A percentile compares a stretch with the other conserved stretches of the same genome.
Conservation (phyloP, 176 grass and related monocot species). For the Neostapfia colusana region DNA sequence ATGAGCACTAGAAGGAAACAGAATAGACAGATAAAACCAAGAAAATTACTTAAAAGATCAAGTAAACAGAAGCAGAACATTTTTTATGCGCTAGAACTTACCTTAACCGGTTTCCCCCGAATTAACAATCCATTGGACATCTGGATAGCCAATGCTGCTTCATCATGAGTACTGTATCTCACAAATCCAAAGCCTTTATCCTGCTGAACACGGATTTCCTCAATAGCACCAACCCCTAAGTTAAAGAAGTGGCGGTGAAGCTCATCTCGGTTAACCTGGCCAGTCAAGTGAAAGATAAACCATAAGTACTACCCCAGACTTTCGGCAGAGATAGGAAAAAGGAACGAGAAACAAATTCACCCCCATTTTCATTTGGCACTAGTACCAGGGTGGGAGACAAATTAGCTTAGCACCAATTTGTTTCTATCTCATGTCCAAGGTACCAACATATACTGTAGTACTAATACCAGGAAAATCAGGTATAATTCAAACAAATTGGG, state of each 20-base stretch:
- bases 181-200: conserved; percentile 92
- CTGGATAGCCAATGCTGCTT: conserved; percentile 81
- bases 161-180: conserved; percentile 68
- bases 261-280: conserved; percentile 75
- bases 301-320: not conserved
- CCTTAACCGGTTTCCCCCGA: conserved; percentile 72
- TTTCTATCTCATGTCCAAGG: too few species aligned
- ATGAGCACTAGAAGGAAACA: conserved; percentile 59
- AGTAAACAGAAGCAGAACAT: not conserved
- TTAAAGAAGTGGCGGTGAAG: conserved; percentile 79
- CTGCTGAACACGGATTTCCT: conserved; percentile 76
- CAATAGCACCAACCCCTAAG: conserved; percentile 71
- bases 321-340: not conserved
- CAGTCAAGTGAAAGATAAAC: conserved; percentile 36
- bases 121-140: conserved; percentile 73
- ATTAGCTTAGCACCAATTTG: not conserved
- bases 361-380: not conserved
- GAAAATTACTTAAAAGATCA: not conserved
- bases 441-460: too few species aligned
- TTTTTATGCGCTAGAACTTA: conserved; percentile 30
- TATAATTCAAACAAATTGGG: too few species aligned
- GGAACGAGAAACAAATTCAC: conserved; percentile 16
- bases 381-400: not conserved
- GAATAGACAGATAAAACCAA: conserved; percentile 9
- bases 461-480: too few species aligned